These are phyloP conservation scores for Heliosperma pusillum DNA, from an alignment of 148 eudicot genomes.

Conservation along the genomic window DNA sequence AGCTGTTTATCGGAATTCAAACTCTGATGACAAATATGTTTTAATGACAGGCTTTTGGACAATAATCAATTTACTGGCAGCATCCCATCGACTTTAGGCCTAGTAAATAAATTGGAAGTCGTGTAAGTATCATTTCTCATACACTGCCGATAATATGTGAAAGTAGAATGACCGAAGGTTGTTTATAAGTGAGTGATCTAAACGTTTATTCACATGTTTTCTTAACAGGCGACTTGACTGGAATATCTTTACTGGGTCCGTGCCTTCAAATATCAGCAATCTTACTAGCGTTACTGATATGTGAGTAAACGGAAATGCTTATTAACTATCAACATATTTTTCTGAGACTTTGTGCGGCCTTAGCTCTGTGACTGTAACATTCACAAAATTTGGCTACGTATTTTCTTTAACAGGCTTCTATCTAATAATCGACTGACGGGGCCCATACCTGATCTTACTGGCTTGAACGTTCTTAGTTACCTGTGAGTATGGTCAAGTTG, in stretches of 20 bases:
- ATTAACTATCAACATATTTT: neutral
- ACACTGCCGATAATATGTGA: neutral
- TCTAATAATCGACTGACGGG: slow-evolving; percentile 56
- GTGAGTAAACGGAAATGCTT: slow-evolving; percentile 37
- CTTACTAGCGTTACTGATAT: slow-evolving; percentile 45
- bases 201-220: neutral
- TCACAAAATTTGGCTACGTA: neutral
- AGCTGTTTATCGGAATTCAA: no score
- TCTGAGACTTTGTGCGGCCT: neutral
- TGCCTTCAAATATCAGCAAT: slow-evolving; percentile 54
- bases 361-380: neutral
- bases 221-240: slow-evolving; percentile 63
- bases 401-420: slow-evolving; percentile 41
- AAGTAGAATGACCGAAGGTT: neutral
- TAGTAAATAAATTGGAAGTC: slow-evolving; percentile 51
- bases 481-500: slow-evolving; percentile 35
- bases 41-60: slow-evolving; percentile 54
- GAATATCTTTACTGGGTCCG: slow-evolving; percentile 52
- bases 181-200: no score
- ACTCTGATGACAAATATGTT: neutral
- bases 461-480: slow-evolving; percentile 47
- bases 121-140: slow-evolving; percentile 52
- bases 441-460: slow-evolving; percentile 56
- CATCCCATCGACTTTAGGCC: slow-evolving; percentile 60
- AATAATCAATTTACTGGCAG: slow-evolving; percentile 52